Evolutionary conservation across 345 rosid species (phyloP), one percentile per base, ranked within the genome.

Genomic region (Psidium friedrichsthalianum): DNA sequence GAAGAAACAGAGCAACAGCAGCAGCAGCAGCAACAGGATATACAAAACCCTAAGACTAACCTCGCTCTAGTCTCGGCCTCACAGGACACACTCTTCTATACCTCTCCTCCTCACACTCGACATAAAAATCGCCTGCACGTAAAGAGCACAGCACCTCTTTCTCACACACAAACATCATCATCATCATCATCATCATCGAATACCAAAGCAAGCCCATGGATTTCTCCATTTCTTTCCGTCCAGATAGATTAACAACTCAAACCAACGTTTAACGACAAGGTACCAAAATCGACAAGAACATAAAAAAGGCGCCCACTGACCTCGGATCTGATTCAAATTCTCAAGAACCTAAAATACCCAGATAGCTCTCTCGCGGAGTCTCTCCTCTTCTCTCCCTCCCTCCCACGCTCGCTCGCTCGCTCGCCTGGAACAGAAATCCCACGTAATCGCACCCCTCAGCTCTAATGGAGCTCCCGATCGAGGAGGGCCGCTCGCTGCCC

Each of bases 131-230:
- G 53, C 84, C 57, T 51, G 69, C 82, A 83, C 82, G 54, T 56
- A 52, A 57, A 51, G 56, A 86, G 15, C 56, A 69, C 84, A 84
- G 78, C 78, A 69, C 56, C 86, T 87, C 88, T 84, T 87, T 84
- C 88, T 87, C 88, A 84, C 88, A 84, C 86, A 84, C 64, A 61
- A 54, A 40, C 80, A 84, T 29, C 44, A 36, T 61, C 76, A 64
- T 64, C 80, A 84, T 29, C 44, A 36, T 61, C 76, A 64, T 64
- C 76, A 8, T 86, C 64, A 80, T 83, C 64, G 85, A 53, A 53
- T 87, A 87, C 88, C 82, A 82, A 80, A 81, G 80, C 82, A 87
- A 84, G 85, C 86, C 82, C 88, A 87, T 69, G 78, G 78, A 18
- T 69, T 32, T 69, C 78, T 69, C 88, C 86, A 59, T 29, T 32